phyloP scores from a whole-genome alignment of 192 early-diverging fungal genomes.

The Helicostylum pulchrum region DNA sequence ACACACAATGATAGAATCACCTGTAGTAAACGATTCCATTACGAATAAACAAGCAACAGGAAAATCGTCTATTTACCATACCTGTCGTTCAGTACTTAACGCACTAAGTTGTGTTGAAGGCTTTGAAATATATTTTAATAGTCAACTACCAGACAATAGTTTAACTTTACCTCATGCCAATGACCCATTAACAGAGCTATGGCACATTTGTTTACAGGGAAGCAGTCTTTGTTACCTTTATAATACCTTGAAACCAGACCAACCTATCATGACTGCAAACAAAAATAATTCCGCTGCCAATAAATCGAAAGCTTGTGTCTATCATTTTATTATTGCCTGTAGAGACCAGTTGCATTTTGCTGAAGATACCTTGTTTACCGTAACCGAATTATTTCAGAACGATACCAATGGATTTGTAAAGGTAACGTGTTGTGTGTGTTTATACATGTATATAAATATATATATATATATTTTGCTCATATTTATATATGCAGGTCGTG shows the following conservation, averaged over 20 bases:
- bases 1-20: slow-evolving; percentile 31
- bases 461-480: background rate
- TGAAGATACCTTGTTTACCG: slow-evolving; percentile 75
- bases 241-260: slow-evolving; percentile 63
- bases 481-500: slow-evolving; percentile 60
- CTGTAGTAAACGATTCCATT: slow-evolving; percentile 34
- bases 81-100: slow-evolving; percentile 64
- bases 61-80: slow-evolving; percentile 68
- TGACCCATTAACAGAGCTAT: slow-evolving; percentile 71
- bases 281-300: slow-evolving; percentile 58
- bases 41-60: slow-evolving; percentile 51
- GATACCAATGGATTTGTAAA: slow-evolving; percentile 97
- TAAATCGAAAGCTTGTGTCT: slow-evolving; percentile 75
- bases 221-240: slow-evolving; percentile 68
- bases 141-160: slow-evolving; percentile 33
- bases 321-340: slow-evolving; percentile 86
- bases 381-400: slow-evolving; percentile 87
- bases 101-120: slow-evolving; percentile 64
- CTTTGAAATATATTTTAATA: slow-evolving; percentile 54
- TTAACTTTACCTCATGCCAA: slow-evolving; percentile 19
- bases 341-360: slow-evolving; percentile 69
- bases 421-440: no score
- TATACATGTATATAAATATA: no score
- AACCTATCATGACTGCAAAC: slow-evolving; percentile 51
- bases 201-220: slow-evolving; percentile 73